Evolutionary conservation across 441 rosid genomes (phyloP).

Genomic region (Biscutella auriculata): DNA sequence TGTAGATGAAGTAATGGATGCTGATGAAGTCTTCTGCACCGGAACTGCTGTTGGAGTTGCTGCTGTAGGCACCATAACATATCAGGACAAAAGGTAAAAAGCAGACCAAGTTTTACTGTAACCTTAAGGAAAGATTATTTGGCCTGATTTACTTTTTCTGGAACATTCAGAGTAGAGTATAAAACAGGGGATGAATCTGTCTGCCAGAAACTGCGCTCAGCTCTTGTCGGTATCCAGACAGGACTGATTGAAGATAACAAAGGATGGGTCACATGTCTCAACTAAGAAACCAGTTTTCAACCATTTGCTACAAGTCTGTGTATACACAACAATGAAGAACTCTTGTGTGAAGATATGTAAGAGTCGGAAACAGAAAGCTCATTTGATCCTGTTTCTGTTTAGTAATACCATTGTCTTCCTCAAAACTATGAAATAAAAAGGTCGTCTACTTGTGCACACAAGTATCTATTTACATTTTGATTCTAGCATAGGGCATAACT

Average conservation of each 20-base stretch:
- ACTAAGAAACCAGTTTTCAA: conserved; percentile 12
- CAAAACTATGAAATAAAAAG: not conserved
- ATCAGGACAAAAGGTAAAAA: conserved; percentile 46
- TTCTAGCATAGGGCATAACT: not conserved
- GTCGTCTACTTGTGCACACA: not conserved
- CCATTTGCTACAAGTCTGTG: not conserved
- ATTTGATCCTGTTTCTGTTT: not conserved
- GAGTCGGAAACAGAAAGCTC: not conserved
- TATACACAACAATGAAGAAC: conserved; percentile 1
- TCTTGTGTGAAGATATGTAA: not conserved
- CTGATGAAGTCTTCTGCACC: conserved; percentile 85
- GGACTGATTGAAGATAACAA: conserved; percentile 55
- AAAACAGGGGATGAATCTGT: conserved; percentile 31
- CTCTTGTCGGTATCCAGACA: conserved; percentile 58
- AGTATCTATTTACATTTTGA: conserved; percentile 11
- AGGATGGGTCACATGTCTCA: conserved; percentile 53
- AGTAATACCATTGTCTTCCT: not conserved
- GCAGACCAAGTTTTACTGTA: not conserved
- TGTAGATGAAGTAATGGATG: conserved; percentile 52
- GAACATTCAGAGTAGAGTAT: conserved; percentile 48
- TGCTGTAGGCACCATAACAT: conserved; percentile 54
- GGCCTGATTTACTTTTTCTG: not conserved
- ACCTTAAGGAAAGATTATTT: not conserved
- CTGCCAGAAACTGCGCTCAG: conserved; percentile 35
- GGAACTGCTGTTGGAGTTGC: conserved; percentile 91